Evolutionary conservation across 306 rosid genomes (phyloP).

Genomic region (Dryas alaskensis): DNA sequence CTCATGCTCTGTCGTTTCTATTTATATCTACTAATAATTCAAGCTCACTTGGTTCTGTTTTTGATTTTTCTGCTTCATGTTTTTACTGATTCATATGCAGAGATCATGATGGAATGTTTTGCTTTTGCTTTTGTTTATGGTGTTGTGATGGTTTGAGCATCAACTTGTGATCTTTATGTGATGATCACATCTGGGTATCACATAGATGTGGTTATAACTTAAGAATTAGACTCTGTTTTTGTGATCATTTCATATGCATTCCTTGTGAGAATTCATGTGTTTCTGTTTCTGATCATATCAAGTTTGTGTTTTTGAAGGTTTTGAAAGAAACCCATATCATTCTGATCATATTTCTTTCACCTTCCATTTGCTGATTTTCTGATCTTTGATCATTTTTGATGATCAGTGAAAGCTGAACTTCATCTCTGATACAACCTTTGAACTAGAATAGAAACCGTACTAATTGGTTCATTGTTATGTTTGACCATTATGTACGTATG

Average conservation of each 20-base stretch:
- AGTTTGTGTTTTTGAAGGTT: constrained; percentile 12
- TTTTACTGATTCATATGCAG: not conserved
- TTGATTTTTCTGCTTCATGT: not conserved
- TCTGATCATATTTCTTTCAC: not conserved
- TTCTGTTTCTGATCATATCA: not conserved
- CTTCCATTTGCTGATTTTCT: not conserved
- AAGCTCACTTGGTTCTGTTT: no score
- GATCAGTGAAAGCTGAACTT: not conserved
- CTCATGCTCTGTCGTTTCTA: not conserved
- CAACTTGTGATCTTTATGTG: not conserved
- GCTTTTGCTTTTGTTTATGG: not conserved
- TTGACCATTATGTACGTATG: not conserved
- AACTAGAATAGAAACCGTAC: not conserved
- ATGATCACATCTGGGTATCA: constrained; percentile 11
- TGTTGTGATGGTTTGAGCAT: not conserved
- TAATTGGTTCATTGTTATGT: not conserved
- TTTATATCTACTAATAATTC: not conserved
- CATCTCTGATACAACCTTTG: not conserved
- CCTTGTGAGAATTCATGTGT: not conserved
- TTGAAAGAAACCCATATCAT: not conserved
- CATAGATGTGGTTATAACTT: not conserved
- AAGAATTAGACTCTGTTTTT: not conserved
- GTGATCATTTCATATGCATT: not conserved
- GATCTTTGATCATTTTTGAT: not conserved
- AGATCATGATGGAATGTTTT: not conserved